phyloP scores from a whole-genome alignment of 2,329 filamentous ascomycete species.

The Ascochyta koolunga region DNA sequence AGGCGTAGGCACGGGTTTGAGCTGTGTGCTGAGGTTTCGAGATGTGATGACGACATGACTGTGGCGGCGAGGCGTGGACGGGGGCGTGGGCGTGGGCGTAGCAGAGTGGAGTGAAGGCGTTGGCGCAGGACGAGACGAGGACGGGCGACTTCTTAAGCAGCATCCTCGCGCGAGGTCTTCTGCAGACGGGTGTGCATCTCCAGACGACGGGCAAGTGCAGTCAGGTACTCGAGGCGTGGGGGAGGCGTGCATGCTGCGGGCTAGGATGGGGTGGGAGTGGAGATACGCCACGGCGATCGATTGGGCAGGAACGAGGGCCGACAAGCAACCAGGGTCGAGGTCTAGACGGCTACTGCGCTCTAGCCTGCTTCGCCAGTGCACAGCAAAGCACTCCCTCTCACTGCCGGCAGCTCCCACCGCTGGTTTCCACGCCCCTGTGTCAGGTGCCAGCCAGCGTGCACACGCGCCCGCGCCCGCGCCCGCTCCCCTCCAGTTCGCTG shows the following conservation, averaged over 20 bases:
- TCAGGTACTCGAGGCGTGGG: slow-evolving; percentile 10
- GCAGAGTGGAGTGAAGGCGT: slow-evolving; percentile 23
- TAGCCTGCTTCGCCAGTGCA: slow-evolving; percentile 4
- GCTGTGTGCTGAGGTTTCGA: slow-evolving; percentile 31
- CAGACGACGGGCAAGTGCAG: slow-evolving; percentile 12
- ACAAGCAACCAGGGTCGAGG: not conserved
- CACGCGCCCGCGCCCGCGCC: slow-evolving; percentile 23
- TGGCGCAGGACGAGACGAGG: slow-evolving; percentile 28
- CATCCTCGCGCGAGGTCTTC: slow-evolving; percentile 41
- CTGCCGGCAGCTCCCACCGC: not conserved
- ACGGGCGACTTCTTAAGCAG: slow-evolving; percentile 40
- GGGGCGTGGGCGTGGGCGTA: slow-evolving; percentile 15
- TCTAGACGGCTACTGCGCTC: slow-evolving; percentile 5
- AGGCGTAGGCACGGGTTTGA: slow-evolving; percentile 36
- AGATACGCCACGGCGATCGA: slow-evolving; percentile 7
- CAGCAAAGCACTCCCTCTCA: not conserved
- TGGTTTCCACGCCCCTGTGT: slow-evolving; percentile 21
- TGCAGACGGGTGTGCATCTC: slow-evolving; percentile 32
- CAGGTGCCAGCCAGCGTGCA: slow-evolving; percentile 21
- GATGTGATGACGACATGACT: slow-evolving; percentile 51
- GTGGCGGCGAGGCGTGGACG: slow-evolving; percentile 28
- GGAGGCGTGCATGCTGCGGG: slow-evolving; percentile 9
- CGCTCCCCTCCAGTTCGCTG: slow-evolving; percentile 19
- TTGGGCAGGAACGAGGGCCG: not conserved
- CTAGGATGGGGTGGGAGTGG: not conserved